Base-by-base conservation (phyloP, 352 stramenopile species). In the Thalassiosira livingstoniorum region DNA sequence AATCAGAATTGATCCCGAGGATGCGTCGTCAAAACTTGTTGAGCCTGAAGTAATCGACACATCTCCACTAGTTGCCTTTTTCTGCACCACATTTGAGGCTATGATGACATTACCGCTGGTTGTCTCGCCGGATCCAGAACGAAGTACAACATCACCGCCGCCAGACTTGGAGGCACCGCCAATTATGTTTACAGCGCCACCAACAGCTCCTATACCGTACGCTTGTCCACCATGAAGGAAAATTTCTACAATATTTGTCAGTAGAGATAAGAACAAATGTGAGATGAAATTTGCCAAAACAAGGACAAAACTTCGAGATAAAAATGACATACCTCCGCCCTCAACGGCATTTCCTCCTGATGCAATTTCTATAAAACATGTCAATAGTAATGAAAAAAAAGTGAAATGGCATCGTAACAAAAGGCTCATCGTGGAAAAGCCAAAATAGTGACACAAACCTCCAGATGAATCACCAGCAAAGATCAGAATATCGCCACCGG, bases 381-480 rank as follows among this genome's bases (percentile, higher is more conserved):
- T 45, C 47, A 58, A 29, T 58, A 29, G 10, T 58, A 4, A n/a
- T 29, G 10, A 15, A 27, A 7, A 29, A 58, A 27, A 58, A 58
- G 7, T 47, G 15, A 47, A 47, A 18, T 7, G 39, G 15, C 15
- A 15, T 47, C 7, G 39, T 15, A 7, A 47, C 39, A 15, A 7
- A 47, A 7, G 7, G 39, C 39, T 18, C 15, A 18, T 47, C 39
- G 39, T 47, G 39, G 29, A 47, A 45, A 60, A 57, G 23, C 1
- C 2, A 60, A 60, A 25, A 42, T 11, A 35, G 10, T n/a, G 25
- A 66, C 21, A 25, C 75, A 72, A 63, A 78, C 76, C 66, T 61
- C 78, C 78, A 4, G 72, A 68, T 55, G 34, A 57, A 74, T 86
- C 71, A 32, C 78, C 78, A 7, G 78, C 78, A 55, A 79, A 68